Percentiles rank a stretch among this genome's conserved stretches.
phyloP scores from a whole-genome alignment of 2,329 filamentous ascomycete genomes.

The Cordyceps fumosorosea region DNA sequence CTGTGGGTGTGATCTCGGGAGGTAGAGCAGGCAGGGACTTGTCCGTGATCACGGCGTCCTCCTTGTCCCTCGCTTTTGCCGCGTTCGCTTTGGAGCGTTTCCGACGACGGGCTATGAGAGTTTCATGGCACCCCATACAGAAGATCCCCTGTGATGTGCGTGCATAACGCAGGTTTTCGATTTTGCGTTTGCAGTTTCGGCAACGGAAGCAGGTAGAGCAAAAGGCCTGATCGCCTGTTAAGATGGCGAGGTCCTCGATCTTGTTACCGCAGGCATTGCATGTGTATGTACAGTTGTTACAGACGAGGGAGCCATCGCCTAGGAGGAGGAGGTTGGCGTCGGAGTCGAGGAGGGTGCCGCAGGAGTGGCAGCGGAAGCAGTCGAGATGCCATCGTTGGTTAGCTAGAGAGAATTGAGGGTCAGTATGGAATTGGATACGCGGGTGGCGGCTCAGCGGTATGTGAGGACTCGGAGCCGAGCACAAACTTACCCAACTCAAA shows the following conservation, averaged over 20 bases:
- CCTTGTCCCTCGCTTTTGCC: constrained; percentile 56
- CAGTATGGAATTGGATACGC: constrained; percentile 19
- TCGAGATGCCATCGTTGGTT: constrained; percentile 98
- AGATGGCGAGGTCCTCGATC: constrained; percentile 94
- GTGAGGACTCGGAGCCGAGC: constrained; percentile 12
- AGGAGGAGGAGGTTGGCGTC: constrained; percentile 95
- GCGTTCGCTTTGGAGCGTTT: constrained; percentile 73
- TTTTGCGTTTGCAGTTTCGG: constrained; percentile 97
- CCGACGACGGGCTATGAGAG: constrained; percentile 82
- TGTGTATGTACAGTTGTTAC: constrained; percentile 99
- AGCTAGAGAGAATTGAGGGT: constrained; percentile 45
- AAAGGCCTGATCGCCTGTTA: constrained; percentile 96
- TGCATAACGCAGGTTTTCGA: constrained; percentile 95
- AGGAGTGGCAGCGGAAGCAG: constrained; percentile 97
- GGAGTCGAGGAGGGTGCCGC: constrained; percentile 90
- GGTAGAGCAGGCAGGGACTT: constrained; percentile 91
- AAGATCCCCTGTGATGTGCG: constrained; percentile 97
- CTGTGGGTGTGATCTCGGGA: constrained; percentile 59
- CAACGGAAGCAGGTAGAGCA: constrained; percentile 96
- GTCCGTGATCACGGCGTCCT: constrained; percentile 63
- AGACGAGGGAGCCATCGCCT: constrained; percentile 95
- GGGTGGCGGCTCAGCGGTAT: not conserved
- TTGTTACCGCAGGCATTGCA: constrained; percentile 95
- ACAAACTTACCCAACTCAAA: constrained; percentile 78
- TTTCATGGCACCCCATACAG: constrained; percentile 98